Percentiles rank a stretch among this genome's conserved stretches.
Conservation (phyloP, 495 filamentous ascomycete species). For the Penicillium subrubescens region DNA sequence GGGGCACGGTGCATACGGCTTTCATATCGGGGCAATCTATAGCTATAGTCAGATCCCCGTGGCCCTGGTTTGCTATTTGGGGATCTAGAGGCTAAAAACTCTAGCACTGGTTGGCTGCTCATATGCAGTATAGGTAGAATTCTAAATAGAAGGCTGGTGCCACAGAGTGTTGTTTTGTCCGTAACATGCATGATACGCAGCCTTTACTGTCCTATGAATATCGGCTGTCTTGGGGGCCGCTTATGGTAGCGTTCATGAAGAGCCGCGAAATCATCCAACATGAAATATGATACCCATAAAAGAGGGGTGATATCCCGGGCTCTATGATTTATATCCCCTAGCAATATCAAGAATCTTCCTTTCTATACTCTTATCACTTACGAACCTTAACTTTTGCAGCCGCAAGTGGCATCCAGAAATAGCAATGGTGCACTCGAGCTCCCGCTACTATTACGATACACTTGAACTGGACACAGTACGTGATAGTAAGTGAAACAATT, state of each 20-base stretch:
- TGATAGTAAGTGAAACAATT: not conserved
- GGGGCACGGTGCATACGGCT: no score
- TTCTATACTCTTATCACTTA: not conserved
- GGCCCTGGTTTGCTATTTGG: not conserved
- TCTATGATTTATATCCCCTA: not conserved
- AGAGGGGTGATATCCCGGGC: no score
- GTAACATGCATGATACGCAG: not conserved
- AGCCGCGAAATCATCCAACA: not conserved
- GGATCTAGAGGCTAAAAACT: not conserved
- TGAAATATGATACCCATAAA: not conserved
- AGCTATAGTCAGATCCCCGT: not conserved
- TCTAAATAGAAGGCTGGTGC: not conserved
- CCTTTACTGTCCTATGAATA: not conserved
- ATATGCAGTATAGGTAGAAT: not conserved
- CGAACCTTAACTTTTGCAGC: not conserved
- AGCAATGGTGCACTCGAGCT: not conserved
- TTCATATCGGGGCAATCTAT: not conserved
- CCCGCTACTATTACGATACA: not conserved
- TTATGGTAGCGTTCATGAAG: not conserved
- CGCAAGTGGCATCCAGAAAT: not conserved
- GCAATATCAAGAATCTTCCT: not conserved
- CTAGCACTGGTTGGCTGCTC: not conserved
- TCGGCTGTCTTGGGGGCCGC: not conserved
- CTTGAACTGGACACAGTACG: not conserved
- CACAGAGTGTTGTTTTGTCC: not conserved